These are phyloP conservation scores for Serendipita sp. DNA, from an alignment of 768 basidiomycete genomes.

Conservation along the genomic window DNA sequence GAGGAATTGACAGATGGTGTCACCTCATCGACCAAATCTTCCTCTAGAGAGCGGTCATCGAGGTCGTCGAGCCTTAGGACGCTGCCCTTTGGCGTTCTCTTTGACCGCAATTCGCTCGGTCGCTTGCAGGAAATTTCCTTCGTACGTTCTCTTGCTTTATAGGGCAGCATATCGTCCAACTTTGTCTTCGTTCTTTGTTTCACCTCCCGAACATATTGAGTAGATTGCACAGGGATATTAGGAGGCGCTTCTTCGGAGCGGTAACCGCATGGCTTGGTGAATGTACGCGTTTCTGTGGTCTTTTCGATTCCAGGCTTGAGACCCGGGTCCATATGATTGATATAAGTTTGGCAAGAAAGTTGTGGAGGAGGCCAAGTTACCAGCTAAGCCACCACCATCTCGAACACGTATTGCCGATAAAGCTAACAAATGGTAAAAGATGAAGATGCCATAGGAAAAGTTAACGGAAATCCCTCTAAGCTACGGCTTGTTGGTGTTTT, in stretches of 20 bases:
- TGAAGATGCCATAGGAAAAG: background rate
- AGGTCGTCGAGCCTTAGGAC: background rate
- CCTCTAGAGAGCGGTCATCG: background rate
- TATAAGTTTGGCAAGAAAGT: too few species aligned
- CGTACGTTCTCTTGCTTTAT: background rate
- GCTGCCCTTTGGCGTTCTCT: background rate
- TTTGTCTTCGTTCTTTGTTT: too few species aligned
- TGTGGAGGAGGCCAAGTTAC: too few species aligned
- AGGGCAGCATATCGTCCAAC: too few species aligned
- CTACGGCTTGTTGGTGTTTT: slow-evolving; percentile 7
- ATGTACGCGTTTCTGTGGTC: too few species aligned
- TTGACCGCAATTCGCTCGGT: background rate
- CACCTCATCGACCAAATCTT: background rate
- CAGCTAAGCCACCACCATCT: background rate
- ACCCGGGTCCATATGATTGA: too few species aligned
- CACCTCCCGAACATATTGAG: too few species aligned
- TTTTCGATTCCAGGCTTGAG: too few species aligned
- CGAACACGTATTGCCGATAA: background rate
- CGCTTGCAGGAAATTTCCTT: background rate
- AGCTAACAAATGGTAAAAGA: background rate
- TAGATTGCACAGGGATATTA: too few species aligned
- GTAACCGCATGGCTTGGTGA: too few species aligned
- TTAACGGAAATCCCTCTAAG: background rate
- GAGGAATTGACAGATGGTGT: background rate
- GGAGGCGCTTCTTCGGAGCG: too few species aligned